A percentile compares a stretch with the other conserved stretches of the same genome.
These are phyloP conservation scores for Dendrobium catenatum DNA, from an alignment of 106 monocot species.

Conservation along the genomic window DNA sequence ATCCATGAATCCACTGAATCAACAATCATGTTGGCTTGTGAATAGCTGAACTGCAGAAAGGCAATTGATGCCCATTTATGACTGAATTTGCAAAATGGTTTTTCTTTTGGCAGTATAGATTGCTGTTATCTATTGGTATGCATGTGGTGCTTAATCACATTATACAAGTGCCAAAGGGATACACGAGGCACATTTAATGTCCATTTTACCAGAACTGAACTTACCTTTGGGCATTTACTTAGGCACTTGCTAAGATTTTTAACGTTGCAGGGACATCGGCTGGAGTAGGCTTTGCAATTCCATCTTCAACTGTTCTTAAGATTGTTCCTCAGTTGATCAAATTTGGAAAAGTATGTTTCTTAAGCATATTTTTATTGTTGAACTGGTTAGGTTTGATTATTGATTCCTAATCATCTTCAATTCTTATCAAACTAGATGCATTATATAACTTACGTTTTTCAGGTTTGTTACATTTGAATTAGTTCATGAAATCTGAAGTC, in stretches of 20 bases:
- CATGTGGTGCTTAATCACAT: not conserved
- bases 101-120: no score
- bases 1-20: not conserved
- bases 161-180: no score
- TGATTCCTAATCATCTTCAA: not conserved
- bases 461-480: not conserved
- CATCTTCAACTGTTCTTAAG: conserved; percentile 80
- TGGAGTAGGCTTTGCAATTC: conserved; percentile 96
- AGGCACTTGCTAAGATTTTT: not conserved
- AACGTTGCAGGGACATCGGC: conserved; percentile 72
- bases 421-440: not conserved
- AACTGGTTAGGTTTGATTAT: not conserved
- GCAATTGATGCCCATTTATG: no score
- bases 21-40: not conserved
- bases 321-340: conserved; percentile 90
- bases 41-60: no score
- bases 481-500: not conserved
- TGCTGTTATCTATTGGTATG: not conserved
- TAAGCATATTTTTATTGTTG: not conserved
- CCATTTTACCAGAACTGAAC: not conserved
- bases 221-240: not conserved
- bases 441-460: not conserved
- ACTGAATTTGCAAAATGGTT: no score
- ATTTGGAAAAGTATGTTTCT: conserved; percentile 68
- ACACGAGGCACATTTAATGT: not conserved